Percentiles rank a stretch among this genome's conserved stretches.
Evolutionary conservation across 176 grass and related monocot genomes (phyloP).

Genomic region (Avena atlantica): DNA sequence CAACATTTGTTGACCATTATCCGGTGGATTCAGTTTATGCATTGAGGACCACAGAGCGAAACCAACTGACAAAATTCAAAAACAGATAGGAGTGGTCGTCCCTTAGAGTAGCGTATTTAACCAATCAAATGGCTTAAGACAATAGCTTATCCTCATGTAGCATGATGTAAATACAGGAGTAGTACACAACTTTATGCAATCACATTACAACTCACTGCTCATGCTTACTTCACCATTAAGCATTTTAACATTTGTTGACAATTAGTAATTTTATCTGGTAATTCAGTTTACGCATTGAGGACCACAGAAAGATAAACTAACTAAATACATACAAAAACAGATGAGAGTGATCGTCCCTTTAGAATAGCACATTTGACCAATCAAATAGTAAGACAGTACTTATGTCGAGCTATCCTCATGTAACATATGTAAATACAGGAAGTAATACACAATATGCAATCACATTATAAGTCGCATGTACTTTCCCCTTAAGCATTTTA

Average conservation of each 20-base stretch:
- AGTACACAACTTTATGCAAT: neutral
- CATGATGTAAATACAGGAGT: constrained; percentile 18
- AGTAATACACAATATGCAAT: neutral
- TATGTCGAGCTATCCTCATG: neutral
- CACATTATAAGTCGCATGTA: neutral
- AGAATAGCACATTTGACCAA: neutral
- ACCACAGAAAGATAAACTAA: neutral
- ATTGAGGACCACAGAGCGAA: neutral
- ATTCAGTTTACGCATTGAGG: neutral
- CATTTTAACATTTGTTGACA: constrained; percentile 12
- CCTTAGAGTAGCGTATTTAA: neutral
- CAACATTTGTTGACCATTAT: neutral
- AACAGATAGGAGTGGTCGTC: neutral
- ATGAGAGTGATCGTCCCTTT: neutral
- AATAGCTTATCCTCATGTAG: neutral
- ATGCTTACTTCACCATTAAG: neutral
- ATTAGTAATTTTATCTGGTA: no score
- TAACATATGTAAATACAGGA: constrained; percentile 18
- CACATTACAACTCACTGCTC: neutral
- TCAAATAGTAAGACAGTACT: neutral
- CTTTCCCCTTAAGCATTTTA: neutral
- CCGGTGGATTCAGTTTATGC: neutral
- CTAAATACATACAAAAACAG: neutral
- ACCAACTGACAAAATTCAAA: neutral
- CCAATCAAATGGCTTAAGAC: neutral